Evolutionary conservation across 2,329 filamentous ascomycete species (phyloP).

Genomic region (Scedosporium minutisporum): DNA sequence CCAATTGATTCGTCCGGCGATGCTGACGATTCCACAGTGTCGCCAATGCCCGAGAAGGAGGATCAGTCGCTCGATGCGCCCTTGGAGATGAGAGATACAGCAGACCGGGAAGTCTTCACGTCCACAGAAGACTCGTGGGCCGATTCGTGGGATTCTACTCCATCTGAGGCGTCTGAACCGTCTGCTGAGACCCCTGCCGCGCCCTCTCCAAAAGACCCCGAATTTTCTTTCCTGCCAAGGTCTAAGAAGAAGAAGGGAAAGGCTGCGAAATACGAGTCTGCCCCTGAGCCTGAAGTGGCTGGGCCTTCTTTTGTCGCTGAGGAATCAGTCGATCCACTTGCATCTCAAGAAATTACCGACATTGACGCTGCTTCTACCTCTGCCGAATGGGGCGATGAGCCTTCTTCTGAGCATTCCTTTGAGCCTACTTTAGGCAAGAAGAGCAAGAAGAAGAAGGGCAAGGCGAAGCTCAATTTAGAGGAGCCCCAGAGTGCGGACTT

Average conservation of each 20-base stretch:
- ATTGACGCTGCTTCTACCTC: background rate
- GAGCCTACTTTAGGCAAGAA: constrained; percentile 21
- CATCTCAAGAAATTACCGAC: background rate
- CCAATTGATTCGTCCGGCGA: background rate
- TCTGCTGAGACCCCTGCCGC: background rate
- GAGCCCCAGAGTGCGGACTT: no score
- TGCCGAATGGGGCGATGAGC: constrained; percentile 1
- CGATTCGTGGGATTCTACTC: background rate
- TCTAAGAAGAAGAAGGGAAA: constrained; percentile 5
- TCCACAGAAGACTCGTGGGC: background rate
- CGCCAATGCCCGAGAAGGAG: constrained; percentile 3
- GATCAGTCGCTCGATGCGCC: background rate
- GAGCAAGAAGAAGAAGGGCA: constrained; percentile 22
- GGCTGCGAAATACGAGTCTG: background rate
- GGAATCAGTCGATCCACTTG: background rate
- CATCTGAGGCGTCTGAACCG: background rate
- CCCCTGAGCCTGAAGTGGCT: background rate
- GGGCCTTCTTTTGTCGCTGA: background rate
- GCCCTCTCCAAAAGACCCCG: background rate
- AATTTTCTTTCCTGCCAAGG: background rate
- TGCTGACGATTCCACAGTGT: constrained; percentile 3
- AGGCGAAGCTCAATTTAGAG: background rate
- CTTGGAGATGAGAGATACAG: background rate
- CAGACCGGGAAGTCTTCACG: background rate
- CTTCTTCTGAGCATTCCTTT: background rate